Percentiles rank a stretch among this genome's conserved stretches.
phyloP scores from a whole-genome alignment of 1,284 basidiomycete species.

The Stygiomarasmius scandens region DNA sequence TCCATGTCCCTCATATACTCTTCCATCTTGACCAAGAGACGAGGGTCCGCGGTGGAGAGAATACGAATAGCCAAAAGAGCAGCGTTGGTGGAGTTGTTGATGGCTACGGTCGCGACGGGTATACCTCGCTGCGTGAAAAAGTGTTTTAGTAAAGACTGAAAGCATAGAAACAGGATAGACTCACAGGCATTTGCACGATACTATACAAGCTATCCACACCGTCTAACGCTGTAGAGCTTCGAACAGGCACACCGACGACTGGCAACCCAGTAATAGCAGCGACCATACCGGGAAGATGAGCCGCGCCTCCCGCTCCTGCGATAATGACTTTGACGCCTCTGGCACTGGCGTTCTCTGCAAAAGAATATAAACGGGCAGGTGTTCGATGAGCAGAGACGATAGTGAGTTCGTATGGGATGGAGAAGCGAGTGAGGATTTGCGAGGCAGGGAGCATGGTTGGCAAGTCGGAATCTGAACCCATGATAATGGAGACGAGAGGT shows the following conservation, averaged over 20 bases:
- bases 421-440: slow-evolving; percentile 86
- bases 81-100: slow-evolving; percentile 95
- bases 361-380: slow-evolving; percentile 84
- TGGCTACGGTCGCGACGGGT: slow-evolving; percentile 96
- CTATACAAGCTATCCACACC: slow-evolving; percentile 96
- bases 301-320: slow-evolving; percentile 96
- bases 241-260: slow-evolving; percentile 96
- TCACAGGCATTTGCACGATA: slow-evolving; percentile 98
- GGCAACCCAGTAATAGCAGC: slow-evolving; percentile 92
- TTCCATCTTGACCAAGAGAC: slow-evolving; percentile 71
- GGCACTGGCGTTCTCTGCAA: slow-evolving; percentile 76
- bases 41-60: slow-evolving; percentile 74
- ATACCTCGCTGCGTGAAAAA: slow-evolving; percentile 75
- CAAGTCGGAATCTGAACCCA: slow-evolving; percentile 99
- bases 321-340: slow-evolving; percentile 85
- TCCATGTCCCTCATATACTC: slow-evolving; percentile 78
- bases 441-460: slow-evolving; percentile 92
- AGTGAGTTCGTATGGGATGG: slow-evolving; percentile 90
- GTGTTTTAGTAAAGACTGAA: slow-evolving; percentile 11
- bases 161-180: slow-evolving; percentile 31
- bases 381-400: slow-evolving; percentile 98
- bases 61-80: slow-evolving; percentile 92
- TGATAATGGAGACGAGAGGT: slow-evolving; percentile 93
- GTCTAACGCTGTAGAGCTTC: slow-evolving; percentile 67
- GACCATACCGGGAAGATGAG: slow-evolving; percentile 98